Conservation (phyloP, 305 asterid species). For the Fraxinus angustifolia region DNA sequence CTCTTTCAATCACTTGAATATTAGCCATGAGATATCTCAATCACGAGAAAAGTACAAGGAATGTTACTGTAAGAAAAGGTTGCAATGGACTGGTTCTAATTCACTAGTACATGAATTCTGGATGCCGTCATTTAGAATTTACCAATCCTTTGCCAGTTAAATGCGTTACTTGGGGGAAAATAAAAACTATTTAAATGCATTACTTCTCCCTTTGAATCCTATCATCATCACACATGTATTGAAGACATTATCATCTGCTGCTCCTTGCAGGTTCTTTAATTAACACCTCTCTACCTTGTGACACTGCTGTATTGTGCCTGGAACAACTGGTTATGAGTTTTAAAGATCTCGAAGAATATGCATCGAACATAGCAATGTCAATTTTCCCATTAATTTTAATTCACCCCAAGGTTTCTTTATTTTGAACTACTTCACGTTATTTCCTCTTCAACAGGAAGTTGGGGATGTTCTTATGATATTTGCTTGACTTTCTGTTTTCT, state of each 20-base stretch:
- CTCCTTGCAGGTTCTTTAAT: conserved; percentile 53
- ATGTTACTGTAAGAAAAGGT: not conserved
- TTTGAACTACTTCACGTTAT: not conserved
- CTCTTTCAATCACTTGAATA: not conserved
- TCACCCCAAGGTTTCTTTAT: conserved; percentile 60
- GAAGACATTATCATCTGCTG: conserved; percentile 16
- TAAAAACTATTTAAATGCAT: not conserved
- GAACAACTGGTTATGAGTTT: conserved; percentile 49
- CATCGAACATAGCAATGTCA: conserved; percentile 41
- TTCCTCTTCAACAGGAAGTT: not conserved
- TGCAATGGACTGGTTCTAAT: not conserved
- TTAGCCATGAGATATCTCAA: not conserved
- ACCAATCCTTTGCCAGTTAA: not conserved
- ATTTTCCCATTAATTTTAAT: conserved; percentile 69
- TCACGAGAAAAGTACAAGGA: not conserved
- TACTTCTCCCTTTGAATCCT: not conserved
- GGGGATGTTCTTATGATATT: not conserved
- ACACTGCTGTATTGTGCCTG: conserved; percentile 56
- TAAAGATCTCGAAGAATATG: conserved; percentile 50
- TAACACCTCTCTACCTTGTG: conserved; percentile 32
- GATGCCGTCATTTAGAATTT: not conserved
- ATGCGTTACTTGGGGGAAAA: too few species aligned
- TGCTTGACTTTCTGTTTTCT: conserved; percentile 25
- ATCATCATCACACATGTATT: conserved; percentile 14
- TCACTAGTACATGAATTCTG: not conserved